A percentile compares a stretch with the other conserved stretches of the same genome.
Evolutionary conservation across 1,284 basidiomycete species (phyloP).

Genomic region (Clitocybe nebularis): DNA sequence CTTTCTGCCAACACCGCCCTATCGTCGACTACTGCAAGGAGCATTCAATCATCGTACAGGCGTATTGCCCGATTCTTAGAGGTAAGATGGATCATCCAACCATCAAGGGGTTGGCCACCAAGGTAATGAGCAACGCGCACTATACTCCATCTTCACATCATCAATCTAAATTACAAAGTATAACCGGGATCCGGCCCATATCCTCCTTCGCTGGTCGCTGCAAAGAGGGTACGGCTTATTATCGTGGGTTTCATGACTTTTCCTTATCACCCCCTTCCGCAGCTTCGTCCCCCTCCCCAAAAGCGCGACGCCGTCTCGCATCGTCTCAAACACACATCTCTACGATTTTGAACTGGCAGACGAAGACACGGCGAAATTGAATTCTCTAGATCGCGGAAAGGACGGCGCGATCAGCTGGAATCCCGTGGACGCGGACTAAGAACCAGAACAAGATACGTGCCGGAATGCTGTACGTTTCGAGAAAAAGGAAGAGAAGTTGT

Average conservation of each 20-base stretch:
- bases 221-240: constrained; percentile 63
- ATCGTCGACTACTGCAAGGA: constrained; percentile 76
- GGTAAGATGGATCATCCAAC: constrained; percentile 55
- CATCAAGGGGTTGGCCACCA: constrained; percentile 51
- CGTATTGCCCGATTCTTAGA: constrained; percentile 72
- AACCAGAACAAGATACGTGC: neutral
- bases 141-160: constrained; percentile 1
- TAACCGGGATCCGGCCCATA: constrained; percentile 59
- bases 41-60: constrained; percentile 71
- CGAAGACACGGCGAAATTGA: constrained; percentile 60
- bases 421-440: constrained; percentile 47
- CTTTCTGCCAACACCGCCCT: constrained; percentile 76
- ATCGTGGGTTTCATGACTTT: neutral
- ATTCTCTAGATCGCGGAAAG: constrained; percentile 60
- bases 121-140: constrained; percentile 33
- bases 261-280: constrained; percentile 1
- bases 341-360: constrained; percentile 66
- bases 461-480: neutral
- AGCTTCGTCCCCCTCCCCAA: constrained; percentile 76
- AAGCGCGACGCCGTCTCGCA: constrained; percentile 63
- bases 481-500: neutral
- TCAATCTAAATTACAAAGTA: constrained; percentile 30
- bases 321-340: constrained; percentile 64
- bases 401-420: constrained; percentile 71
- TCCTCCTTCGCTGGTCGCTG: constrained; percentile 80